Conservation (phyloP, 164 flowering plant species). For the Taxillus chinensis region DNA sequence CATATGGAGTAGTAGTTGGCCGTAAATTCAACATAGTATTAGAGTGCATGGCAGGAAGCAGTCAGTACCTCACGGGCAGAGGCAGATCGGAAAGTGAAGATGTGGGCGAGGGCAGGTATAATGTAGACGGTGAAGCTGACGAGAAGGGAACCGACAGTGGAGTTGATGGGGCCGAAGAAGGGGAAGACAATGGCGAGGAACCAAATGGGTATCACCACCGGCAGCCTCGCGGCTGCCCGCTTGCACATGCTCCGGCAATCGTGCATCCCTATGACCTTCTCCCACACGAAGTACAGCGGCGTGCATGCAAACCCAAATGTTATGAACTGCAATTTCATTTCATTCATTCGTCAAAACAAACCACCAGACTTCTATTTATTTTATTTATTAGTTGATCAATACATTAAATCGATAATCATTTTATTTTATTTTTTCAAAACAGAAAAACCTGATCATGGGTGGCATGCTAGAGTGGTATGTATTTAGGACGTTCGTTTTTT, state of each 20-base stretch:
- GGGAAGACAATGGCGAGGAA: constrained; percentile 93
- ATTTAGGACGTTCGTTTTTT: no score
- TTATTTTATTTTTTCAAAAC: no score
- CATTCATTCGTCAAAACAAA: no score
- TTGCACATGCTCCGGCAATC: constrained; percentile 87
- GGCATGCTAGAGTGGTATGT: no score
- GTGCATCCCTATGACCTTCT: constrained; percentile 93
- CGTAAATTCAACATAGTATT: no score
- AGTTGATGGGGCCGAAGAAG: constrained; percentile 94
- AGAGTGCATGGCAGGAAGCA: no score
- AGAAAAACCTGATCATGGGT: no score
- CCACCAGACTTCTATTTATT: background rate
- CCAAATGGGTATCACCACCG: constrained; percentile 98
- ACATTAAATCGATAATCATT: no score
- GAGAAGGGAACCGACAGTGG: constrained; percentile 88
- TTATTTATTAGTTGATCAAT: no score
- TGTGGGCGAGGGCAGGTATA: constrained; percentile 88
- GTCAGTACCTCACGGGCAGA: constrained; percentile 75
- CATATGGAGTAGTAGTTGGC: no score
- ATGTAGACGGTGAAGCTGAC: constrained; percentile 98
- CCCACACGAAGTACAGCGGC: constrained; percentile 95
- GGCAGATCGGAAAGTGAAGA: constrained; percentile 73
- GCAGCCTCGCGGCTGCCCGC: constrained; percentile 81
- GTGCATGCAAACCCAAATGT: constrained; percentile 99
- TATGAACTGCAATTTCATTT: constrained; percentile 55